Evolutionary conservation across 2,329 filamentous ascomycete genomes (phyloP).

Genomic region (Sporothrix humicola): DNA sequence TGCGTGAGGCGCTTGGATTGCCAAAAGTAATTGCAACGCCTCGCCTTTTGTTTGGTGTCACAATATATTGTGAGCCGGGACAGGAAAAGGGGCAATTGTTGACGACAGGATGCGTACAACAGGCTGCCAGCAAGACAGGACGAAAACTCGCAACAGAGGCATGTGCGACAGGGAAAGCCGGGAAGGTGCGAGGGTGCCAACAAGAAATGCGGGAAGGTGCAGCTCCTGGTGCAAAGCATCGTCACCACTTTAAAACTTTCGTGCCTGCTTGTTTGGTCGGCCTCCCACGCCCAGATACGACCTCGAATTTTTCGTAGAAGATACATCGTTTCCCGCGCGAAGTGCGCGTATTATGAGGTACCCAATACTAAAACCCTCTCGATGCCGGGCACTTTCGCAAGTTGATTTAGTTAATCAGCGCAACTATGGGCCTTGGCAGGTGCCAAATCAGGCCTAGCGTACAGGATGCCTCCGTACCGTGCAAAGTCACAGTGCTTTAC

Average conservation of each 20-base stretch:
- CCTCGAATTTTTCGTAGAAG: not conserved
- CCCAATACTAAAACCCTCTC: not conserved
- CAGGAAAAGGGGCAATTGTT: slow-evolving; percentile 6
- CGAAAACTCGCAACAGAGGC: not conserved
- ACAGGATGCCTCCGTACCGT: not conserved
- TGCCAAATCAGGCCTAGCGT: slow-evolving; percentile 1
- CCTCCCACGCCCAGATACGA: slow-evolving; percentile 17
- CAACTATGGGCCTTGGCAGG: not conserved
- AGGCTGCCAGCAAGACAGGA: not conserved
- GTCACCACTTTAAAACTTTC: slow-evolving; percentile 20
- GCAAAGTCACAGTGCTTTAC: not conserved
- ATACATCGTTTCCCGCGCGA: not conserved
- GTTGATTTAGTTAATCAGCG: slow-evolving; percentile 25
- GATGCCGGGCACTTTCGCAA: not conserved
- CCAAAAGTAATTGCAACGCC: not conserved
- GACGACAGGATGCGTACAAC: not conserved
- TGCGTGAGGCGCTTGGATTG: not conserved
- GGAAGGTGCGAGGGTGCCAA: slow-evolving; percentile 16
- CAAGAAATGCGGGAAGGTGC: slow-evolving; percentile 26
- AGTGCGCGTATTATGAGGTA: not conserved
- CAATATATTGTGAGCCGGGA: not conserved
- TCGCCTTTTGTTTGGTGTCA: not conserved
- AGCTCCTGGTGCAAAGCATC: slow-evolving; percentile 11
- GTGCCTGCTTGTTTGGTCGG: slow-evolving; percentile 19
- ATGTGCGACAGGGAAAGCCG: not conserved